A percentile compares a stretch with the other conserved stretches of the same genome.
Conservation (phyloP, 495 filamentous ascomycete genomes). For the Penicillium diatomitis region DNA sequence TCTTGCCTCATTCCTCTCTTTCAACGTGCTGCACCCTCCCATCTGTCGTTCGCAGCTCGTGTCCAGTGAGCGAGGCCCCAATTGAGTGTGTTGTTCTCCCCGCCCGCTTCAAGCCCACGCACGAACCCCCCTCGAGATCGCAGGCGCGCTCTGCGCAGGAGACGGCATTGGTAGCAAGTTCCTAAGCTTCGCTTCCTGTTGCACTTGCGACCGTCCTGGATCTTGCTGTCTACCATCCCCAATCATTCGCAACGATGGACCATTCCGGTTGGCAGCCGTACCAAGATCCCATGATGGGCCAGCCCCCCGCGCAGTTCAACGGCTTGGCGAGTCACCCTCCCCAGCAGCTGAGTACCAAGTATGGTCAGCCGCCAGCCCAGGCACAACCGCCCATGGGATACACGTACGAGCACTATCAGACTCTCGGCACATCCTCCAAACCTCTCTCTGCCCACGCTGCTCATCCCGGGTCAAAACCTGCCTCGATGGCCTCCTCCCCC, state of each 20-base stretch:
- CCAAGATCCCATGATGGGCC: conserved; percentile 37
- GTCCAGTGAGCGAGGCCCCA: too few relatives aligned
- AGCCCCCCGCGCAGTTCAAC: conserved; percentile 30
- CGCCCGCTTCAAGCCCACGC: conserved; percentile 19
- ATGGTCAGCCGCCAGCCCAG: conserved; percentile 39
- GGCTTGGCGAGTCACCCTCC: conserved; percentile 29
- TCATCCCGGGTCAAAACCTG: conserved; percentile 44
- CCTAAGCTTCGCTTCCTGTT: conserved; percentile 3
- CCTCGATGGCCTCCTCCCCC: conserved; percentile 55
- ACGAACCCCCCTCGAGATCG: conserved; percentile 17
- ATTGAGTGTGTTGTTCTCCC: conserved; percentile 22
- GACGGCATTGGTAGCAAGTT: conserved; percentile 9
- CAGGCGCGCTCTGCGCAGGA: conserved; percentile 24
- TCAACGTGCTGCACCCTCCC: conserved; percentile 7
- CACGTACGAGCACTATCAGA: conserved; percentile 67
- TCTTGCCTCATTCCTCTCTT: neutral
- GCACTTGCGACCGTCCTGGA: neutral
- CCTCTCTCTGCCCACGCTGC: conserved; percentile 40
- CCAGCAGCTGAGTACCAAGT: conserved; percentile 33
- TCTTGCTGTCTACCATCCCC: neutral
- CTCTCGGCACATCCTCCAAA: conserved; percentile 32
- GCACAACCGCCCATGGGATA: conserved; percentile 56
- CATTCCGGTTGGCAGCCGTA: conserved; percentile 43
- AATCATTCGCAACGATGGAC: conserved; percentile 30
- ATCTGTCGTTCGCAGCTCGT: conserved; percentile 17